Evolutionary conservation across 2,329 filamentous ascomycete species (phyloP).

Genomic region (Diaporthe sp.): DNA sequence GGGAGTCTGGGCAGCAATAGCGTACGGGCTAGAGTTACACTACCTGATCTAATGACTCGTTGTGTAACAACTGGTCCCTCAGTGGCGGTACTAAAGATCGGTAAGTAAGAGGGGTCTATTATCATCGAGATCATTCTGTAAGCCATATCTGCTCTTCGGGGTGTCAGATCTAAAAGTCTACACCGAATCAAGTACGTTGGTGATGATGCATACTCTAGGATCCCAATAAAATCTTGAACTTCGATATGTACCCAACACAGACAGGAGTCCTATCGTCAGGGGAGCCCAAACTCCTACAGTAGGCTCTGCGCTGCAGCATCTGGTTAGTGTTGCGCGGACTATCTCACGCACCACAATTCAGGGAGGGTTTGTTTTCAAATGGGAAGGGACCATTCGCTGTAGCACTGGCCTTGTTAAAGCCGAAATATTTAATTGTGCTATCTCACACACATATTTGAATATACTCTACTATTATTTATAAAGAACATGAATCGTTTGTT

Average conservation of each 20-base stretch:
- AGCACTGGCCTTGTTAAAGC: not conserved
- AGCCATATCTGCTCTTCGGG: not conserved
- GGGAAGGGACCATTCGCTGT: not conserved
- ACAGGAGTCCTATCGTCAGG: not conserved
- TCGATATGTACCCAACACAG: not conserved
- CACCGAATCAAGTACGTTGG: not conserved
- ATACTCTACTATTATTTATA: not conserved
- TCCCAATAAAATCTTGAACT: not conserved
- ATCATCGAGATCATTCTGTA: not conserved
- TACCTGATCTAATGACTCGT: not conserved
- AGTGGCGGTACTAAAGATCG: not conserved
- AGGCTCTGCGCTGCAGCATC: not conserved
- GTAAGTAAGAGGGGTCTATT: not conserved
- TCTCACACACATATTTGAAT: not conserved
- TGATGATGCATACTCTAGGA: not conserved
- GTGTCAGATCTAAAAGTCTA: not conserved
- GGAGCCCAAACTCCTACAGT: not conserved
- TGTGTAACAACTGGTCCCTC: not conserved
- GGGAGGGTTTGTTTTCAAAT: not conserved
- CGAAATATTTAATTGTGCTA: not conserved
- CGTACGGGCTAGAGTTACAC: not conserved
- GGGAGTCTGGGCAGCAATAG: not conserved
- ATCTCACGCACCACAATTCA: not conserved
- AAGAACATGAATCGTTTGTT: too few species aligned
- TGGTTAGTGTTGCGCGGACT: not conserved